phyloP scores from a whole-genome alignment of 495 filamentous ascomycete genomes.

The Aspergillus diversus region DNA sequence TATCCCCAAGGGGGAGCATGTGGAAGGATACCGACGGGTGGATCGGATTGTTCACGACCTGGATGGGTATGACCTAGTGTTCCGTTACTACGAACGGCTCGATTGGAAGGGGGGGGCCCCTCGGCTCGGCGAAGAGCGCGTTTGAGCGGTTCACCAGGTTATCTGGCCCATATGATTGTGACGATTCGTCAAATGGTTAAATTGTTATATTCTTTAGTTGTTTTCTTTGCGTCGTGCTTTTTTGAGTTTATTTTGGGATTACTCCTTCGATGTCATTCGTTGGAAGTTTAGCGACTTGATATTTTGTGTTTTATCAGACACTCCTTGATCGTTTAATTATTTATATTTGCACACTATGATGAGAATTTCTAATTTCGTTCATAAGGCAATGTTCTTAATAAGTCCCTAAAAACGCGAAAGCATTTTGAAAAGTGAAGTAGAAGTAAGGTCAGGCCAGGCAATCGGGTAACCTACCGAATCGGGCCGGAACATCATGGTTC shows the following conservation, averaged over 20 bases:
- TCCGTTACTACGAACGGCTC: conserved; percentile 92
- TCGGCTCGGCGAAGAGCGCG: conserved; percentile 66
- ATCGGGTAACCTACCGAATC: conserved; percentile 10
- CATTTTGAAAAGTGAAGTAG: neutral
- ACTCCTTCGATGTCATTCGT: conserved; percentile 1
- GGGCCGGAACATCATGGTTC: conserved; percentile 20
- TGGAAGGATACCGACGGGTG: conserved; percentile 85
- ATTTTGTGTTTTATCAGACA: neutral
- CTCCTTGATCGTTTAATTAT: neutral
- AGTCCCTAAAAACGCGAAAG: too few species aligned
- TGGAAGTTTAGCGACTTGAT: conserved; percentile 14
- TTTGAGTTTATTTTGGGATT: conserved; percentile 10
- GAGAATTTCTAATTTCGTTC: too few species aligned
- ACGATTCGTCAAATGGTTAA: conserved; percentile 3
- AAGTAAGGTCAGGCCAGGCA: neutral
- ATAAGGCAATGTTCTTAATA: too few species aligned
- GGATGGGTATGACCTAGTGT: conserved; percentile 96
- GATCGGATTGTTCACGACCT: conserved; percentile 97
- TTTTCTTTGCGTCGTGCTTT: conserved; percentile 8
- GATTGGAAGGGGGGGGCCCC: conserved; percentile 84
- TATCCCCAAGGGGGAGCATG: conserved; percentile 73
- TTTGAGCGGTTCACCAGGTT: conserved; percentile 27
- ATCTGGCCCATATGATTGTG: neutral
- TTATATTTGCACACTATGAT: neutral
- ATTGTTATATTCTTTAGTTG: conserved; percentile 13